phyloP scores from a whole-genome alignment of 495 filamentous ascomycete genomes.

The Niebla homalea region DNA sequence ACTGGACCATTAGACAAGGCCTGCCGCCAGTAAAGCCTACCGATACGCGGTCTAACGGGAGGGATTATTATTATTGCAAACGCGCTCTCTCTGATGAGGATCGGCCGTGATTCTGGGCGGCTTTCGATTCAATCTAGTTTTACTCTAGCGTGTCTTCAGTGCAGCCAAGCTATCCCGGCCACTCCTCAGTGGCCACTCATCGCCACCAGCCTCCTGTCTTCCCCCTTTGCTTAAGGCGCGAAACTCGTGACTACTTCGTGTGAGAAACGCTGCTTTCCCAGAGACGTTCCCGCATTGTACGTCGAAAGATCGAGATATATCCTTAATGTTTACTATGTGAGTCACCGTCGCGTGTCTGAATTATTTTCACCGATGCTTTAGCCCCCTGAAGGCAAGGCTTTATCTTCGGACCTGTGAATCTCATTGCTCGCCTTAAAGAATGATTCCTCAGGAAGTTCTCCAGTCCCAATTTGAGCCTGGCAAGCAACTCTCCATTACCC shows the following conservation, averaged over 20 bases:
- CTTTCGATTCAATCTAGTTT: too few species aligned
- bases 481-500: not conserved
- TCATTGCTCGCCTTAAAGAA: slow-evolving; percentile 9
- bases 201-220: slow-evolving; percentile 1
- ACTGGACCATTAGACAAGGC: too few species aligned
- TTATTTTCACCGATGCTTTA: slow-evolving; percentile 1
- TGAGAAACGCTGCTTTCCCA: not conserved
- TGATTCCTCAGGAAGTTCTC: slow-evolving; percentile 13
- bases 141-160: not conserved
- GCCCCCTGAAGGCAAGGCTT: slow-evolving; percentile 1
- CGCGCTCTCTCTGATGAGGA: too few species aligned
- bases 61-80: too few species aligned
- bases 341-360: slow-evolving; percentile 11
- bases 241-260: slow-evolving; percentile 7
- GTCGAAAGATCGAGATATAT: slow-evolving; percentile 4
- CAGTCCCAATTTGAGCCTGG: not conserved
- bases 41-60: too few species aligned
- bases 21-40: too few species aligned
- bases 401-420: slow-evolving; percentile 8
- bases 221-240: slow-evolving; percentile 12
- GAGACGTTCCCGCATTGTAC: not conserved
- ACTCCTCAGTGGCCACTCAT: slow-evolving; percentile 11
- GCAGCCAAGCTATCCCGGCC: not conserved
- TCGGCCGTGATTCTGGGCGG: too few species aligned
- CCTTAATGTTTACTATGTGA: slow-evolving; percentile 3